Evolutionary conservation across 2,329 filamentous ascomycete genomes (phyloP), one percentile per base, ranked within the genome.

Genomic region (Beauveria sp.): DNA sequence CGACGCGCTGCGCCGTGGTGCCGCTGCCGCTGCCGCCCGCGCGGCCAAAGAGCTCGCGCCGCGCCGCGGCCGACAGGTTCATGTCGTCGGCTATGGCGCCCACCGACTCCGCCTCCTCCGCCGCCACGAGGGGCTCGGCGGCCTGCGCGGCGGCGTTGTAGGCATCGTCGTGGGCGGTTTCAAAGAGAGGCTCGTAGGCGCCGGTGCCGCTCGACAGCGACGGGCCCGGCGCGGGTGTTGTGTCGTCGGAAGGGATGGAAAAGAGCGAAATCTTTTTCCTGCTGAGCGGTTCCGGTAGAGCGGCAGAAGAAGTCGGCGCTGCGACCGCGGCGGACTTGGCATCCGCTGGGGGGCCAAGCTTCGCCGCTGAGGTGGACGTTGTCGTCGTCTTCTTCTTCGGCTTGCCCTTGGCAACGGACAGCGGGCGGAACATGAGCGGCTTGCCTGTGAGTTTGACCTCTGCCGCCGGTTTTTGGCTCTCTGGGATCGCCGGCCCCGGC

Each of bases 21-120:
- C 72, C 72, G 50, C 58, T 6, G 26, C 18, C n/a, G 40, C 26
- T n/a, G 40, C 72, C 70, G 24, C 9, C 28, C 0, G 9, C 26
- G 5, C 93, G 88, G 1, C 93, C 93, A 70, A 98, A 93, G 3
- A 98, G 84, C 71, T 96, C 92, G 48, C 93, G 87, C 46, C 88
- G 83, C 66, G 91, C 88, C 0, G 89, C 82, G 5, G 86, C 84
- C 3, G 91, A 90, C 16, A 97, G 84, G 65, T 95, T 89, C 45
- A 97, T 82, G 64, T 91, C 87, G 61, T 87, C 77, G 4, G 91
- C 91, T 54, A 96, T 87, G 60, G 82, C 79, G 66, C 85, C 81
- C 16, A 96, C 82, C 0, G 87, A 85, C 31, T 34, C 31, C 5
- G 31, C 31, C 10, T 34, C 31, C 31, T 34, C 31, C 5, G 12